These are phyloP conservation scores for Mariannaea elegans DNA, from an alignment of 2,329 filamentous ascomycete genomes.

Conservation along the genomic window DNA sequence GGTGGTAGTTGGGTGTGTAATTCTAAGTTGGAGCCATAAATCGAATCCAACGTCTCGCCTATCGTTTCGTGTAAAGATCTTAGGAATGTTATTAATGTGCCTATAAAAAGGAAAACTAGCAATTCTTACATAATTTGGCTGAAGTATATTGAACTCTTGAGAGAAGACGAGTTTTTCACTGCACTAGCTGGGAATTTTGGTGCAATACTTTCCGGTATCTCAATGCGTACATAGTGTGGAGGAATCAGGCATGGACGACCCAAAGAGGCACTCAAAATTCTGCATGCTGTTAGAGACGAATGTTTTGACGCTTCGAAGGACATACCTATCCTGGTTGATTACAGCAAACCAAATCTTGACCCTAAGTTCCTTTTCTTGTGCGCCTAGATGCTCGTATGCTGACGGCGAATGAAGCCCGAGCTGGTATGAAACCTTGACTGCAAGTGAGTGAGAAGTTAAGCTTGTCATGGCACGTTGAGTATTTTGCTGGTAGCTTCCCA, in stretches of 20 bases:
- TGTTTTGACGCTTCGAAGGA: not conserved
- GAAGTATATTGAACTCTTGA: conserved; percentile 14
- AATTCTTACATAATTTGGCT: conserved; percentile 14
- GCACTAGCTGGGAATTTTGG: conserved; percentile 1
- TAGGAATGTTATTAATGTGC: not conserved
- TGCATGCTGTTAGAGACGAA: not conserved
- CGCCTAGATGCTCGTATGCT: conserved; percentile 34
- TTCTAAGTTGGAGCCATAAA: conserved; percentile 15
- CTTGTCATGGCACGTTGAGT: conserved; percentile 46
- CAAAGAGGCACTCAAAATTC: conserved; percentile 8
- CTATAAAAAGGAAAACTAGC: no score
- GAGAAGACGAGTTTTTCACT: not conserved
- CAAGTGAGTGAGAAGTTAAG: conserved; percentile 42
- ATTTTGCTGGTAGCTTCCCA: conserved; percentile 46
- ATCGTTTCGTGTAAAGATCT: conserved; percentile 16
- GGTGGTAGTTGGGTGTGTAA: conserved; percentile 3
- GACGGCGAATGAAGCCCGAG: conserved; percentile 46
- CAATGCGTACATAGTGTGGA: conserved; percentile 16
- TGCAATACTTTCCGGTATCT: conserved; percentile 9
- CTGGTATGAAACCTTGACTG: conserved; percentile 45
- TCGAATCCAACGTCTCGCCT: conserved; percentile 10
- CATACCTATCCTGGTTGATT: conserved; percentile 41
- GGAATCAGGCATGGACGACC: conserved; percentile 16
- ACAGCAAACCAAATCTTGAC: conserved; percentile 44
- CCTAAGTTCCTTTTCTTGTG: conserved; percentile 38